Percentiles rank a stretch among this genome's conserved stretches.
Evolutionary conservation across 2,329 filamentous ascomycete genomes (phyloP).

Genomic region (Aspergillus cejpii): DNA sequence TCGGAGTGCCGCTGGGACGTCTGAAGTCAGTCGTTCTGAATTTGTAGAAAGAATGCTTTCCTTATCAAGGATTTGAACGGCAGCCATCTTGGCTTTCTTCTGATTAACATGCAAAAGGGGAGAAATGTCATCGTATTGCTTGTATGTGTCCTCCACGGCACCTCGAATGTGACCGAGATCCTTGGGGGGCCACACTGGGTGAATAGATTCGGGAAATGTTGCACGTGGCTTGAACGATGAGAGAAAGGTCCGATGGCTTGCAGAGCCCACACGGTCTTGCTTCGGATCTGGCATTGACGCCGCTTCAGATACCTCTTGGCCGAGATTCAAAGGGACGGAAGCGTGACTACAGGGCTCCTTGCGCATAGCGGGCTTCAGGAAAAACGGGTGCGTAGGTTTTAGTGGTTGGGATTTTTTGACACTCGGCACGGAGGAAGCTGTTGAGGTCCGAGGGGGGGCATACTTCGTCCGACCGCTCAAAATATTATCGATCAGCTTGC

Average conservation of each 20-base stretch:
- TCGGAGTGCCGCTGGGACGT: conserved; percentile 17
- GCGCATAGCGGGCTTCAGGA: conserved; percentile 49
- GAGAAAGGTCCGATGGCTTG: conserved; percentile 1
- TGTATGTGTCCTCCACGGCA: not conserved
- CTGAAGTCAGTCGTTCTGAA: conserved; percentile 5
- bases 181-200: conserved; percentile 37
- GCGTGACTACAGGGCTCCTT: conserved; percentile 8
- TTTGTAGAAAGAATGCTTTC: conserved; percentile 29
- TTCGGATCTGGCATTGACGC: not conserved
- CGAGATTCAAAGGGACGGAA: not conserved
- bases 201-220: conserved; percentile 28
- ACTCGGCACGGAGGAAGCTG: conserved; percentile 17
- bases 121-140: not conserved
- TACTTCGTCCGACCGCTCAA: conserved; percentile 39
- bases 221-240: conserved; percentile 18
- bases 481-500: conserved; percentile 58
- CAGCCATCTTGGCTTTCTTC: conserved; percentile 37
- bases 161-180: conserved; percentile 49
- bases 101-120: conserved; percentile 13
- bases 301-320: not conserved
- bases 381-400: conserved; percentile 62
- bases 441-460: conserved; percentile 15
- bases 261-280: not conserved
- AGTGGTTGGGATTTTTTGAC: conserved; percentile 22
- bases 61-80: conserved; percentile 27